phyloP scores from a whole-genome alignment of 176 grass and related monocot species.

The Chloris gayana region DNA sequence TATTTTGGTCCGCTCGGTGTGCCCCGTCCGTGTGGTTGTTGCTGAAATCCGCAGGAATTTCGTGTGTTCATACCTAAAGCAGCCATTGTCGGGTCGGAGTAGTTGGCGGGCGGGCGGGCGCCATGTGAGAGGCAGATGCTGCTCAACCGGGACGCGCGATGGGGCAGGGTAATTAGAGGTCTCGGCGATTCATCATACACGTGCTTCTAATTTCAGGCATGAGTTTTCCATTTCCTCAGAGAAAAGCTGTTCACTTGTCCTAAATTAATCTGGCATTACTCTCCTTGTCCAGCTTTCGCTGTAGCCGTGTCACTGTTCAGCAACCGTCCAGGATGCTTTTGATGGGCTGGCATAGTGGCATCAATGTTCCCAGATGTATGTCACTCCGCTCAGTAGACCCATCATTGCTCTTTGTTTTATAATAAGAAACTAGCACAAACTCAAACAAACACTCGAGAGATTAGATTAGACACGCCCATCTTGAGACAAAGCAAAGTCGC shows the following conservation, averaged over 20 bases:
- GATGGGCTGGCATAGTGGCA: neutral
- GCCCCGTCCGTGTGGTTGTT: neutral
- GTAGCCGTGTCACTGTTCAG: neutral
- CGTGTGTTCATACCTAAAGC: conserved; percentile 34
- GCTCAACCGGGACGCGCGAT: neutral
- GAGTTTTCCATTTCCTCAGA: neutral
- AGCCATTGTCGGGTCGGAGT: neutral
- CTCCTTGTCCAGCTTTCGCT: neutral
- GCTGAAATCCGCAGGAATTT: conserved; percentile 16
- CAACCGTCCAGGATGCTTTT: neutral
- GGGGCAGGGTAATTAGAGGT: neutral
- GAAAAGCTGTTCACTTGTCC: neutral
- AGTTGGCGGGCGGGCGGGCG: conserved; percentile 2
- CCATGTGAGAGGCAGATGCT: neutral
- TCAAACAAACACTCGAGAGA: too few relatives aligned
- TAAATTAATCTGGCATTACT: neutral
- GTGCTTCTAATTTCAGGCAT: conserved; percentile 9
- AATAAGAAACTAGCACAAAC: too few relatives aligned
- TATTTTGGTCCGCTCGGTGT: conserved; percentile 2
- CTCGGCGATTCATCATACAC: conserved; percentile 22
- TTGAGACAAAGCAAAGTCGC: neutral
- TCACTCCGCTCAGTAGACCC: neutral
- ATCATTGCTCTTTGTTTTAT: too few relatives aligned
- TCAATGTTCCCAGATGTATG: neutral
- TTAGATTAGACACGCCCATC: neutral